Percentiles rank a stretch among this genome's conserved stretches.
These are phyloP conservation scores for Aristolochia fimbriata DNA, from an alignment of 164 flowering plant genomes.

Conservation along the genomic window DNA sequence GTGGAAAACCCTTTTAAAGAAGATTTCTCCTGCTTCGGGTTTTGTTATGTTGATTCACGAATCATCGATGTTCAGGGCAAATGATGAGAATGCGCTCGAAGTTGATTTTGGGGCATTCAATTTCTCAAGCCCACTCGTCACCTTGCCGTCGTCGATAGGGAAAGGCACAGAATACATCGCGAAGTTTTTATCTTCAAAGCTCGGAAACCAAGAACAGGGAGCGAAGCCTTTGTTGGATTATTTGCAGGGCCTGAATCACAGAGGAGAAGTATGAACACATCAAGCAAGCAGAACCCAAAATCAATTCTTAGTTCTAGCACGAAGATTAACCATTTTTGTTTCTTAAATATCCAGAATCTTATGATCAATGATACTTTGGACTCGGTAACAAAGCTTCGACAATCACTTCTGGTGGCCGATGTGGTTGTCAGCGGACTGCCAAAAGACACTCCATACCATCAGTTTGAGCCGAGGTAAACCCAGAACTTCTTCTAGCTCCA, in stretches of 20 bases:
- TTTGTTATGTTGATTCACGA: neutral
- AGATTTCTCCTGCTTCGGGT: neutral
- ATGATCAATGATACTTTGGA: constrained; percentile 66
- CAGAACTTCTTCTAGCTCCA: neutral
- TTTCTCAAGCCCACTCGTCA: constrained; percentile 38
- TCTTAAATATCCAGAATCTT: constrained; percentile 44
- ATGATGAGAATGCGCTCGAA: constrained; percentile 77
- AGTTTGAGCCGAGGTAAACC: constrained; percentile 54
- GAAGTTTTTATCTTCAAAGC: constrained; percentile 50
- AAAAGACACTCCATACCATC: constrained; percentile 47
- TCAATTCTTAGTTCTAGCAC: neutral
- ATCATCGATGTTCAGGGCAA: constrained; percentile 54
- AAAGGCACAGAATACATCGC: constrained; percentile 53
- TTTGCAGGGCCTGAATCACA: constrained; percentile 42
- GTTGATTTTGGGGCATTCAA: constrained; percentile 81
- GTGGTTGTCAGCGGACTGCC: constrained; percentile 37
- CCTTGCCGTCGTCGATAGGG: constrained; percentile 75
- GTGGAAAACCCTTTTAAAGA: neutral
- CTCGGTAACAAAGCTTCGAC: constrained; percentile 53
- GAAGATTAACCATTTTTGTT: neutral
- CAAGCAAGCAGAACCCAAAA: neutral
- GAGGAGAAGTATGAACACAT: constrained; percentile 53
- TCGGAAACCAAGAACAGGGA: constrained; percentile 20
- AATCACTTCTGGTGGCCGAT: constrained; percentile 55
- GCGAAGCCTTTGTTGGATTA: constrained; percentile 53